Percentiles rank a stretch among this genome's conserved stretches.
These are phyloP conservation scores for Magnolia sinica DNA, from an alignment of 164 flowering plant species.

Conservation along the genomic window DNA sequence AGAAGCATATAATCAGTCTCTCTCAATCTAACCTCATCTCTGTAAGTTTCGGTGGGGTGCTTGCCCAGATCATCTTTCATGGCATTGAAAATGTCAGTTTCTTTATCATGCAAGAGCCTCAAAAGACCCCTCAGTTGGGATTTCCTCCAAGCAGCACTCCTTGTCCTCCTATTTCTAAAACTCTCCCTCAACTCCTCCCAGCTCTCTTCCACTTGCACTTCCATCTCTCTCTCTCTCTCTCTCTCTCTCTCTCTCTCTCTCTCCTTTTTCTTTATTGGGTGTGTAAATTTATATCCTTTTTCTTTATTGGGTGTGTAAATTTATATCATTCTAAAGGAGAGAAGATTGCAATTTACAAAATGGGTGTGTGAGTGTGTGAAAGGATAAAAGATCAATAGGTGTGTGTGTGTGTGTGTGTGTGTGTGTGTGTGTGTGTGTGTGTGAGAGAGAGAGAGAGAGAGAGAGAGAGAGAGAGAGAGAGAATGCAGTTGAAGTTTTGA, in stretches of 20 bases:
- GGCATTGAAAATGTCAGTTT: conserved; percentile 41
- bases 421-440: too few species aligned
- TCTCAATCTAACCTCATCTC: conserved; percentile 61
- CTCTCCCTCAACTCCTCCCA: conserved; percentile 45
- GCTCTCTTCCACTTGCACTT: background rate
- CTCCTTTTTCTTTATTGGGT: too few species aligned
- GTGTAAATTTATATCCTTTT: too few species aligned
- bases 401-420: too few species aligned
- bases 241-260: background rate
- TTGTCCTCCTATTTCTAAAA: conserved; percentile 55
- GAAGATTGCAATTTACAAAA: background rate
- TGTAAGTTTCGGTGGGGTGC: conserved; percentile 58
- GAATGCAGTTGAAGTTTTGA: background rate
- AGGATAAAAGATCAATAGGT: background rate
- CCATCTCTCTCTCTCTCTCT: background rate
- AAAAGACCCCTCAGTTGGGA: conserved; percentile 53
- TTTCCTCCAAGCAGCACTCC: conserved; percentile 58
- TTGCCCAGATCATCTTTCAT: conserved; percentile 73
- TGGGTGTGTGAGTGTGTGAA: background rate
- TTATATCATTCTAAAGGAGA: too few species aligned
- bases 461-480: background rate
- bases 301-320: too few species aligned
- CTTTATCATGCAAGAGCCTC: conserved; percentile 47
- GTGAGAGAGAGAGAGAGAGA: background rate
- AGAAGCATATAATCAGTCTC: background rate